Conservation (phyloP, 176 grass and related monocot genomes). For the Oryza glumipatula region DNA sequence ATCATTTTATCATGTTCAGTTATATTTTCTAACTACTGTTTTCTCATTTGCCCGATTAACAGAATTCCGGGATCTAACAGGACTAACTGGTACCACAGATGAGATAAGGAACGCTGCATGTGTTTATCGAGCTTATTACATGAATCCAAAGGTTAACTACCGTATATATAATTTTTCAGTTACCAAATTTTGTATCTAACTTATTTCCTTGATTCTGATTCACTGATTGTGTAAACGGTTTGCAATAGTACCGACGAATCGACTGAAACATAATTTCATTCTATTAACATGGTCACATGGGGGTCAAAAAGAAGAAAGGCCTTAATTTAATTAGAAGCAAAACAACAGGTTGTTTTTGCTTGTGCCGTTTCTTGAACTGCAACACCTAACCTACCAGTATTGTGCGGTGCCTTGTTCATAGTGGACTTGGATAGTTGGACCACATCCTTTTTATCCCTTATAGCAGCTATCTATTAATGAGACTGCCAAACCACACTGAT, state of each 20-base stretch:
- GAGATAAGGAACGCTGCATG: slow-evolving; percentile 57
- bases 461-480: slow-evolving; percentile 8
- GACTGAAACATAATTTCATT: not conserved
- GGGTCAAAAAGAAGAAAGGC: not conserved
- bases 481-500: not conserved
- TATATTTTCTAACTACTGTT: slow-evolving; percentile 2
- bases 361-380: slow-evolving; percentile 1
- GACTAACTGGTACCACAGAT: too few relatives aligned
- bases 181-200: not conserved
- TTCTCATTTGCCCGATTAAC: not conserved
- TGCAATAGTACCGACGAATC: not conserved
- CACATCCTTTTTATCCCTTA: slow-evolving; percentile 11
- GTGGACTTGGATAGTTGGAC: not conserved
- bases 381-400: not conserved
- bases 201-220: not conserved
- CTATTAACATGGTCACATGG: not conserved
- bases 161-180: slow-evolving; percentile 53
- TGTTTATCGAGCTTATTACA: slow-evolving; percentile 85
- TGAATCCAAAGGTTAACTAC: slow-evolving; percentile 95
- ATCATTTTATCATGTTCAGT: not conserved
- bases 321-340: slow-evolving; percentile 11
- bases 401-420: not conserved
- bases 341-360: not conserved
- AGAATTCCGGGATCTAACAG: slow-evolving; percentile 54
- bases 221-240: not conserved